Evolutionary conservation across 2,329 filamentous ascomycete species (phyloP).

Genomic region (Fusarium nisikadoi): DNA sequence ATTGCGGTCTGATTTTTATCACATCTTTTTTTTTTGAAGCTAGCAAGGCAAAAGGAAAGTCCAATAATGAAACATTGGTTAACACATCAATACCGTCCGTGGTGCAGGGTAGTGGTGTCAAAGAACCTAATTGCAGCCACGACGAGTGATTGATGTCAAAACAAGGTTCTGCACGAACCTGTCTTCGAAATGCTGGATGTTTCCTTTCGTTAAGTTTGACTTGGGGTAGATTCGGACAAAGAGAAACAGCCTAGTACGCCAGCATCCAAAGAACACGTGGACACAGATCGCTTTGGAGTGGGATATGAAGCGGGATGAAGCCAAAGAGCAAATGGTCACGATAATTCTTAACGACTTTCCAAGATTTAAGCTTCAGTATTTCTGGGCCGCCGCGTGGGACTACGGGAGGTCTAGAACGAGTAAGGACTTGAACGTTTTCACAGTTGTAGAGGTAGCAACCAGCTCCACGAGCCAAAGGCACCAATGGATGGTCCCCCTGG

Average conservation of each 20-base stretch:
- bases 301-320: conserved; percentile 26
- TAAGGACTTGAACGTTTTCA: background rate
- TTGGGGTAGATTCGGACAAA: background rate
- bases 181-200: background rate
- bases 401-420: background rate
- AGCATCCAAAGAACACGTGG: conserved; percentile 9
- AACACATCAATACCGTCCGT: background rate
- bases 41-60: conserved; percentile 27
- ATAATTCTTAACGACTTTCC: background rate
- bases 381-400: background rate
- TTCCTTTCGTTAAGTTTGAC: background rate
- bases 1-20: conserved; percentile 33
- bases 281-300: conserved; percentile 5
- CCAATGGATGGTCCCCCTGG: background rate
- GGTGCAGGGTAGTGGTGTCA: background rate
- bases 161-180: background rate
- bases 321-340: background rate
- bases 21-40: background rate
- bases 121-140: background rate
- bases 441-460: background rate
- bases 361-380: conserved; percentile 16
- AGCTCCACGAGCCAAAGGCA: background rate
- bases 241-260: background rate
- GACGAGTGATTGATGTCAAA: background rate
- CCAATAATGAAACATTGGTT: conserved; percentile 19